Evolutionary conservation across 306 rosid species (phyloP), one percentile per base, ranked within the genome.

Genomic region (Cicer bijugum): DNA sequence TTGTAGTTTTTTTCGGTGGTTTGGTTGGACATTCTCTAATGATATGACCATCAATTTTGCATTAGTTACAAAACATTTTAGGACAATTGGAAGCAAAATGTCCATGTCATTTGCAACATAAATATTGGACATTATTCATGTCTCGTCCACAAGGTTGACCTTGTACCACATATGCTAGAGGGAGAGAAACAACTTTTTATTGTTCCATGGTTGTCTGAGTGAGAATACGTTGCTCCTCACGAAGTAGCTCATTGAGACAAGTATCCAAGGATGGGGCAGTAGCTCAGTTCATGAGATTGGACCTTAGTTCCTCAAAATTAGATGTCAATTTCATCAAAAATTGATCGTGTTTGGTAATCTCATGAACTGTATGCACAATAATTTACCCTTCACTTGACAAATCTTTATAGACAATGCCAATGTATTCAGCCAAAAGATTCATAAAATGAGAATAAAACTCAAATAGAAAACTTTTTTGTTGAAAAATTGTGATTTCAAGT

Each of bases 371-470:
- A 45, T 45, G 19, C 1, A 72, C 44, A 8, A 2, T 0, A 12
- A 0, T 28, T 10, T 4, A 59, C 14, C 39, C 55, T 6, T 38
- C 28, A 20, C 8, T 4, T 6, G 55, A 55, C 6, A 42, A 40
- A 12, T 56, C 12, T 38, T 53, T 6, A 38, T 70, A 40, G 14
- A 43, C 57, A 4, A 20, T 58, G 67, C 43, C 35, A 72, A 8
- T 20, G 1, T 40, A 71, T 6, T 71, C 40, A 53, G 19, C 53
- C 65, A 65, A 71, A 53, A 71, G 66, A 43, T 71, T 56, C 28
- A 16, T 35, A 33, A 52, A 70, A 35, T 70, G 50, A 42, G n/a
- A 55, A 15, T 45, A 72, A 11, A 66, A 19, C 3, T 66, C 40
- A 19, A 9, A 66, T n/a, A 0, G 23, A 47, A 0, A 68, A 68